phyloP scores from a whole-genome alignment of 1,284 basidiomycete genomes.

The Ustilago xerochloae region DNA sequence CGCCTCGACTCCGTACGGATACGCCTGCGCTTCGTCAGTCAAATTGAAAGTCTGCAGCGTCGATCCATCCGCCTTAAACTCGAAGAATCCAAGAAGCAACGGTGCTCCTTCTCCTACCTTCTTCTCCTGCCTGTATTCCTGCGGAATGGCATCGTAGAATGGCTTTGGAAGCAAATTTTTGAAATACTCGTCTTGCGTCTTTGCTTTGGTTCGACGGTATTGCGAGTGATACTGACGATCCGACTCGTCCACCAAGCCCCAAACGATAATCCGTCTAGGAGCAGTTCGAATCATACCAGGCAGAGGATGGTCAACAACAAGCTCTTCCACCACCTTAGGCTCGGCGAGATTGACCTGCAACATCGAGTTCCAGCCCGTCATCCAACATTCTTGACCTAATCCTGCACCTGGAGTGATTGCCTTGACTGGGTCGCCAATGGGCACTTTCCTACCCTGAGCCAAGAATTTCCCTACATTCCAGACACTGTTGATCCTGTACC shows the following conservation, averaged over 20 bases:
- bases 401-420: constrained; percentile 39
- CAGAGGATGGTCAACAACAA: constrained; percentile 38
- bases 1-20: constrained; percentile 30
- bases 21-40: constrained; percentile 22
- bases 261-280: constrained; percentile 31
- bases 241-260: constrained; percentile 28
- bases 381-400: constrained; percentile 30
- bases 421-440: constrained; percentile 43
- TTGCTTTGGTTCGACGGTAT: constrained; percentile 16
- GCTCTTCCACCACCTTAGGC: constrained; percentile 33
- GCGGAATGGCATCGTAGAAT: constrained; percentile 15
- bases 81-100: constrained; percentile 25
- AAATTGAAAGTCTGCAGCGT: constrained; percentile 38
- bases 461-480: constrained; percentile 38
- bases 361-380: constrained; percentile 42
- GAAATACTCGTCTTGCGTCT: constrained; percentile 15
- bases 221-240: constrained; percentile 28
- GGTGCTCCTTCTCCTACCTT: constrained; percentile 22
- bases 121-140: constrained; percentile 20
- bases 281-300: constrained; percentile 35
- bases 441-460: constrained; percentile 37
- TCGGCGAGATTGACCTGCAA: constrained; percentile 32
- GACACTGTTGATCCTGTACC: constrained; percentile 38
- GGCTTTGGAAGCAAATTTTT: constrained; percentile 9
- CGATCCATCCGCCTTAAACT: constrained; percentile 31